phyloP scores from a whole-genome alignment of 2,329 filamentous ascomycete genomes.

The Triangularia setosa region DNA sequence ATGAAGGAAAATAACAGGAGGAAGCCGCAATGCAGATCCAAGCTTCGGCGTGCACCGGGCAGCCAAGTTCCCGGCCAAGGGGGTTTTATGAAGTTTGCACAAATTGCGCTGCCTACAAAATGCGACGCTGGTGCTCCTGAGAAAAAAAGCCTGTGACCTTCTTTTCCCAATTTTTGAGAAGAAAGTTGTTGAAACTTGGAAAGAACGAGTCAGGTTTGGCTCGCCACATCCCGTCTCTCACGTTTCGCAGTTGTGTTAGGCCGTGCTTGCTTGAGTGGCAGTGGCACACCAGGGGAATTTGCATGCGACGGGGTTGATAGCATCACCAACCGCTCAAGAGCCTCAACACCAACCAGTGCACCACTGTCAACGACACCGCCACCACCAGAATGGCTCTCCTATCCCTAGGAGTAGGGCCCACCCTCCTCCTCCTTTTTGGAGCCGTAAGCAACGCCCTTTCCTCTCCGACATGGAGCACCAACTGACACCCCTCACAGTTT shows the following conservation, averaged over 20 bases:
- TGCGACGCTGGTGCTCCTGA: neutral
- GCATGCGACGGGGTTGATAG: neutral
- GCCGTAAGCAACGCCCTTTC: neutral
- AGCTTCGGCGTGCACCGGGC: too few relatives aligned
- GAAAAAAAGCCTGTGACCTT: neutral
- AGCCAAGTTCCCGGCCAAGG: neutral
- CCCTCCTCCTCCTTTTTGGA: neutral
- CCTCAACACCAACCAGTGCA: neutral
- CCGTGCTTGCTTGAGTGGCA: neutral
- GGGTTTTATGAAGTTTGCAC: neutral
- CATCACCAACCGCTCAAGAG: neutral
- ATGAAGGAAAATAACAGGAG: neutral
- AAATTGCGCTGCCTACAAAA: neutral
- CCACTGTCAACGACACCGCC: neutral
- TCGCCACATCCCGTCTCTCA: neutral
- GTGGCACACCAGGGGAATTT: neutral
- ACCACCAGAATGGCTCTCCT: slow-evolving; percentile 11
- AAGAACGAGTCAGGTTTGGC: neutral
- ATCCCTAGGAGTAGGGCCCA: slow-evolving; percentile 6
- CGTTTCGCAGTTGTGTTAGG: neutral
- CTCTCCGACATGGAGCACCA: neutral
- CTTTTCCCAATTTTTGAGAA: neutral
- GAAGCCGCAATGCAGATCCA: neutral
- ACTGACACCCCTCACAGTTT: neutral
- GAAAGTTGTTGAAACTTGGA: neutral